phyloP scores from a whole-genome alignment of 2,329 filamentous ascomycete species.

The Endocalyx cinctus region DNA sequence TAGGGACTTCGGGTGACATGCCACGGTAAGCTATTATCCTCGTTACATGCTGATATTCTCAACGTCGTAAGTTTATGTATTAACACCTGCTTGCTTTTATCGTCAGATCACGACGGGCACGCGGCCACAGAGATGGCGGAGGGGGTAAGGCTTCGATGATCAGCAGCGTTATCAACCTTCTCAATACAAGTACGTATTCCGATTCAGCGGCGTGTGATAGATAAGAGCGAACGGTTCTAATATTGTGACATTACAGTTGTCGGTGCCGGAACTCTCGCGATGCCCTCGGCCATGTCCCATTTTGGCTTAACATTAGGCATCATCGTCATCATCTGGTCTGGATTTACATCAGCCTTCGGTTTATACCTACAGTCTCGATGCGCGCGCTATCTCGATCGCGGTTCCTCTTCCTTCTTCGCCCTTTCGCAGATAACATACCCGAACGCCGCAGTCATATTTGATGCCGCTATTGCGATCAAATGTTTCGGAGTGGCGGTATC shows the following conservation, averaged over 20 bases:
- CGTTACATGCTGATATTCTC: too few relatives aligned
- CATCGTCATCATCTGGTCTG: slow-evolving; percentile 86
- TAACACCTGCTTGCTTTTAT: slow-evolving; percentile 7
- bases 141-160: slow-evolving; percentile 77
- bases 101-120: slow-evolving; percentile 48
- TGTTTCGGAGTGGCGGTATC: slow-evolving; percentile 97
- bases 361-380: slow-evolving; percentile 93
- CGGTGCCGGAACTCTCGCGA: slow-evolving; percentile 86
- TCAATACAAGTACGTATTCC: slow-evolving; percentile 77
- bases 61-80: too few relatives aligned
- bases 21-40: slow-evolving; percentile 34
- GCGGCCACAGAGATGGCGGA: slow-evolving; percentile 55
- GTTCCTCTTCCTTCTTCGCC: slow-evolving; percentile 89
- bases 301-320: slow-evolving; percentile 88
- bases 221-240: slow-evolving; percentile 11
- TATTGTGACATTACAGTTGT: slow-evolving; percentile 57
- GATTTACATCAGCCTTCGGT: slow-evolving; percentile 81
- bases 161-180: slow-evolving; percentile 89
- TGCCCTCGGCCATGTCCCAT: slow-evolving; percentile 93
- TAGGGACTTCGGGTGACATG: slow-evolving; percentile 39
- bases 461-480: slow-evolving; percentile 93
- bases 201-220: slow-evolving; percentile 1
- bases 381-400: slow-evolving; percentile 86
- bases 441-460: slow-evolving; percentile 91
- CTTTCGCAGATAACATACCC: slow-evolving; percentile 95